Base-by-base conservation (phyloP, 164 flowering plant species). In the Piper longum region DNA sequence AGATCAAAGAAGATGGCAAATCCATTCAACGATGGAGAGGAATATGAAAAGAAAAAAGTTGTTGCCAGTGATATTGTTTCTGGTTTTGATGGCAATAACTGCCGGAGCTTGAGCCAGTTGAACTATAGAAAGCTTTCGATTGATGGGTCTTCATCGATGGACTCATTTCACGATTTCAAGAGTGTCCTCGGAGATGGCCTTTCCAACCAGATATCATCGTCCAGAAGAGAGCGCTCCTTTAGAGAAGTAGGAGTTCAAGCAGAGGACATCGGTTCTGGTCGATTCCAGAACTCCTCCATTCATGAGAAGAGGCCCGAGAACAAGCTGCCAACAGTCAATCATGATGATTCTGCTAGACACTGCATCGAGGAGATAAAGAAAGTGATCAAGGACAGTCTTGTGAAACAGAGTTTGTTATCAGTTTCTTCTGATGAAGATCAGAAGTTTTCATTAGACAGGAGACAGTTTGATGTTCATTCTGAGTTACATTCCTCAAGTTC, bases 401-500 rank as follows among this genome's bases (percentile, higher is more conserved):
- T 70, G 4, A 75, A 76, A 79, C 90, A 85, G 63, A 84, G 81
- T 73, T 62, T 82, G 61, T 64, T 81, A 73, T 74, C 81, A 3
- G 13, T 54, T 18, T 39, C 66, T 60, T 58, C 59, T 16, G 42
- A 7, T 43, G 69, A 74, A 56, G 79, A 26, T 26, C 36, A 76
- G 16, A 74, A 61, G 59, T 54, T 5, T 18, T 60, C 40, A 59
- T 66, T 26, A 26, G 67, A 57, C 43, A 19, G 51, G 64, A 75
- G 61, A 61, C 60, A 63, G 40, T 54, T 66, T 42, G 79, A 70
- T 52, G 75, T 67, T 3, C 69, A 51, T 72, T 72, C 73, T 16
- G 85, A 78, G 16, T 51, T 80, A 0, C 80, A 85, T 1, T 77
- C 86, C 8, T 74, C 86, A 14, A 81, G 92, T 76, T 87, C 90